phyloP scores from a whole-genome alignment of 495 filamentous ascomycete species.

The Penicillium roqueforti region DNA sequence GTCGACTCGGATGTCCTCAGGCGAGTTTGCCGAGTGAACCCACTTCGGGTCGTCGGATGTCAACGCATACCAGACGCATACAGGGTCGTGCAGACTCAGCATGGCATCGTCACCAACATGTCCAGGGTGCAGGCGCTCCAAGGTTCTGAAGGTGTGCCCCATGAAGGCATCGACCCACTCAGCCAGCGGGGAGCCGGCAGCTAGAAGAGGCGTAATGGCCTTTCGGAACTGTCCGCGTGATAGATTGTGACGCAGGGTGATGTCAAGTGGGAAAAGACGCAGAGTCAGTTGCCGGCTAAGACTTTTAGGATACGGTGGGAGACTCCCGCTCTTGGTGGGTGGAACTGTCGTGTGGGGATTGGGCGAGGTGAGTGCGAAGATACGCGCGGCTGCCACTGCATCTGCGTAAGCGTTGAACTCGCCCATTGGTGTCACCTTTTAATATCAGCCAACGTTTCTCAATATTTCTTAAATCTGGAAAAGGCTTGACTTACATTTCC shows the following conservation, averaged over 20 bases:
- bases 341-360: constrained; percentile 68
- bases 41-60: constrained; percentile 44
- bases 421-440: constrained; percentile 62
- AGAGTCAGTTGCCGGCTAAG: constrained; percentile 66
- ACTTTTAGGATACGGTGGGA: constrained; percentile 63
- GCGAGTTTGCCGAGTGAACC: constrained; percentile 38
- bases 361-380: constrained; percentile 86
- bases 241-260: constrained; percentile 73
- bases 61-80: constrained; percentile 83
- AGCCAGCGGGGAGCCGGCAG: constrained; percentile 68
- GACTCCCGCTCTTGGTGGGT: constrained; percentile 36
- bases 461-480: not conserved
- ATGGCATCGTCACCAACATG: constrained; percentile 50
- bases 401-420: constrained; percentile 88
- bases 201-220: constrained; percentile 45
- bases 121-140: constrained; percentile 55
- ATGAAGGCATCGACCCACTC: constrained; percentile 80
- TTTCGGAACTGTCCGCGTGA: constrained; percentile 55
- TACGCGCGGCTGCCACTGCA: constrained; percentile 75
- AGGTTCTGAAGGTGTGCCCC: constrained; percentile 67
- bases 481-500: constrained; percentile 62
- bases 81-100: constrained; percentile 80
- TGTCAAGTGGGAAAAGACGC: constrained; percentile 81
- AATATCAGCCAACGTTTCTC: not conserved
- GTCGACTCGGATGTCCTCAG: constrained; percentile 79